Evolutionary conservation across 1,284 basidiomycete genomes (phyloP).

Genomic region (Boletellus deceptivus): DNA sequence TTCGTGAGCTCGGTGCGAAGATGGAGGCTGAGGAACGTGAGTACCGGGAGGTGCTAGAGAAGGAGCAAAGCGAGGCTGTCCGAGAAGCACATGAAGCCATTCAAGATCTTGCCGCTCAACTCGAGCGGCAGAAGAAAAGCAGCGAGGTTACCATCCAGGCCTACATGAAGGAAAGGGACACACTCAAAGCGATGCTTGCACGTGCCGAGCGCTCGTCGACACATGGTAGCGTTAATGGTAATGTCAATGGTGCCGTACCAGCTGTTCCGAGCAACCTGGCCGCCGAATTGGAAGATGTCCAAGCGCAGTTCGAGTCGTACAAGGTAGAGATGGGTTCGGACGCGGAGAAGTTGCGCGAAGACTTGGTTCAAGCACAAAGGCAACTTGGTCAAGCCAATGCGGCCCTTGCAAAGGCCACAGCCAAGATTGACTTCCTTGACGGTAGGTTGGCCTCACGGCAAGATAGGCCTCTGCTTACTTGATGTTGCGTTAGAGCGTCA

Average conservation of each 20-base stretch:
- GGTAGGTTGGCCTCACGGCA: constrained; percentile 44
- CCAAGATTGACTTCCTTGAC: constrained; percentile 70
- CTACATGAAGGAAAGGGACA: constrained; percentile 85
- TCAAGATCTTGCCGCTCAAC: constrained; percentile 71
- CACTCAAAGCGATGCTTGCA: constrained; percentile 73
- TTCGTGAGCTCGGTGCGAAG: constrained; percentile 75
- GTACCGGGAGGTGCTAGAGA: constrained; percentile 60
- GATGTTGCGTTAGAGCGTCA: constrained; percentile 52
- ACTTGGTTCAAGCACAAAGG: constrained; percentile 61
- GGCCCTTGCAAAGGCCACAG: constrained; percentile 76
- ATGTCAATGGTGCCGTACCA: constrained; percentile 30
- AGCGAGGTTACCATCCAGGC: constrained; percentile 73
- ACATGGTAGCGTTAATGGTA: constrained; percentile 33
- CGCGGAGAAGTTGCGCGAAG: constrained; percentile 65
- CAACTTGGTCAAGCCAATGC: constrained; percentile 67
- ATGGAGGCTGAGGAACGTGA: constrained; percentile 77
- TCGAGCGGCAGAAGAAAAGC: constrained; percentile 68
- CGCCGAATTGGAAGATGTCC: constrained; percentile 68
- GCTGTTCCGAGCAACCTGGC: constrained; percentile 32
- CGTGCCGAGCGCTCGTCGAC: constrained; percentile 38
- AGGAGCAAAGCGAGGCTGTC: constrained; percentile 79
- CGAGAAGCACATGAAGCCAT: constrained; percentile 87
- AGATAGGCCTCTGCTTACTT: constrained; percentile 1
- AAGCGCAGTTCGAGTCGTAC: constrained; percentile 75
- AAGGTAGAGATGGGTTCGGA: constrained; percentile 78